A percentile compares a stretch with the other conserved stretches of the same genome.
These are phyloP conservation scores for Termitomyces eurrhizus DNA, from an alignment of 768 basidiomycete species.

Conservation along the genomic window DNA sequence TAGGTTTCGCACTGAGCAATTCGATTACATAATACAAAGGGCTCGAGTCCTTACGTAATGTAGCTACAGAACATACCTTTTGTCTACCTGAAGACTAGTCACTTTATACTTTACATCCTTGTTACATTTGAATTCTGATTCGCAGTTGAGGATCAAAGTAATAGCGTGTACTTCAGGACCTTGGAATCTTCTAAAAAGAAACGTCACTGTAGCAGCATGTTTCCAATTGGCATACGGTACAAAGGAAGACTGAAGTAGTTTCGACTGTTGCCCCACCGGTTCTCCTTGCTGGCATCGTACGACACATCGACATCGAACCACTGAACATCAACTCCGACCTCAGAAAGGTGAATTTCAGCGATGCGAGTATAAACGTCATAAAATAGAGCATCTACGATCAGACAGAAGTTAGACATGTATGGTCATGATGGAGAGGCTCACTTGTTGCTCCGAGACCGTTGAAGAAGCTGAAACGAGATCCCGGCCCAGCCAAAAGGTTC, in stretches of 20 bases:
- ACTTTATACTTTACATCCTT: too few relatives aligned
- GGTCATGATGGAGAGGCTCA: slow-evolving; percentile 28
- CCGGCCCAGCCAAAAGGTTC: slow-evolving; percentile 66
- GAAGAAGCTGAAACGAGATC: slow-evolving; percentile 91
- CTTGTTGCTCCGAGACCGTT: slow-evolving; percentile 96
- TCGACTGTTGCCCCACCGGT: slow-evolving; percentile 72
- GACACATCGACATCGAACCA: slow-evolving; percentile 82
- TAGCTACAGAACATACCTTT: too few relatives aligned
- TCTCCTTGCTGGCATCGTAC: slow-evolving; percentile 40
- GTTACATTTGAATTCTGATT: too few relatives aligned
- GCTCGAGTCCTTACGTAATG: too few relatives aligned
- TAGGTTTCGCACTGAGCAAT: background rate
- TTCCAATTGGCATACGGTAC: slow-evolving; percentile 64
- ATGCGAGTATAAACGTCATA: slow-evolving; percentile 90
- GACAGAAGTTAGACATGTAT: slow-evolving; percentile 2
- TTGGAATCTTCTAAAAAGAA: background rate
- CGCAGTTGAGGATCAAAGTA: background rate
- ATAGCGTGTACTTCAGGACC: background rate
- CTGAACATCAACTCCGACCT: slow-evolving; percentile 69
- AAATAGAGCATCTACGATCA: slow-evolving; percentile 68
- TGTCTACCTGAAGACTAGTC: too few relatives aligned
- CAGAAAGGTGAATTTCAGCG: slow-evolving; percentile 80
- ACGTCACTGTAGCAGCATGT: background rate
- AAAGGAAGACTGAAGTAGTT: slow-evolving; percentile 75
- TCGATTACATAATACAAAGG: slow-evolving; percentile 14